Conservation (phyloP, 768 basidiomycete genomes). For the Tulasnella calospora region DNA sequence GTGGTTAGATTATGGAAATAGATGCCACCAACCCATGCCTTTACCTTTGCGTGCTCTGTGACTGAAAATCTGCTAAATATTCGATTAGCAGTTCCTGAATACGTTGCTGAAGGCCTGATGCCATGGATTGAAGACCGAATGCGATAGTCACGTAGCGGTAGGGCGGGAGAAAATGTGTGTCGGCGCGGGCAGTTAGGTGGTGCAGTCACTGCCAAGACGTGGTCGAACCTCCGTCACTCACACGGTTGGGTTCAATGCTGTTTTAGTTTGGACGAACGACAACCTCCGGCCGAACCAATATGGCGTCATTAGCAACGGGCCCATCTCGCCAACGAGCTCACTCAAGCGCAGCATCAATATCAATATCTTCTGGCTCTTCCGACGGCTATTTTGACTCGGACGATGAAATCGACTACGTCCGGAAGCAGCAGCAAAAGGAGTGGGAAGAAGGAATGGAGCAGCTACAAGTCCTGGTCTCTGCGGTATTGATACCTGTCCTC, state of each 20-base stretch:
- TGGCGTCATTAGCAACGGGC: not conserved
- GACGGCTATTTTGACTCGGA: constrained; percentile 52
- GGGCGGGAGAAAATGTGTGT: too few relatives aligned
- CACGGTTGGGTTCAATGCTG: not conserved
- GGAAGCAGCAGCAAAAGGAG: constrained; percentile 64
- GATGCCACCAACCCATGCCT: too few relatives aligned
- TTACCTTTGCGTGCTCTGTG: too few relatives aligned
- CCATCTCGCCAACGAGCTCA: constrained; percentile 9
- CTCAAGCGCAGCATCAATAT: constrained; percentile 38
- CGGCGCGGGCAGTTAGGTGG: not conserved
- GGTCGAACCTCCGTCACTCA: not conserved
- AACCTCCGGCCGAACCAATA: not conserved
- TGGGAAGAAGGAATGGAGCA: constrained; percentile 90
- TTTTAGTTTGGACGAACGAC: not conserved
- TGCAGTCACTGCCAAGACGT: not conserved
- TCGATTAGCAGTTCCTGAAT: not conserved
- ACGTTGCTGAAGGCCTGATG: not conserved
- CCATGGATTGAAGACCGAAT: not conserved
- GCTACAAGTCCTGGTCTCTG: constrained; percentile 70
- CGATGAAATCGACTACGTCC: constrained; percentile 51
- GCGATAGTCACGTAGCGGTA: too few relatives aligned
- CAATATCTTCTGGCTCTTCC: constrained; percentile 41
- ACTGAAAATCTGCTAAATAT: not conserved
- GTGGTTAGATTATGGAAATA: not conserved
- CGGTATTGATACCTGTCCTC: constrained; percentile 77